Evolutionary conservation across 1,139 yeast species (phyloP).

Genomic region (Scheffersomyces segobiensis): DNA sequence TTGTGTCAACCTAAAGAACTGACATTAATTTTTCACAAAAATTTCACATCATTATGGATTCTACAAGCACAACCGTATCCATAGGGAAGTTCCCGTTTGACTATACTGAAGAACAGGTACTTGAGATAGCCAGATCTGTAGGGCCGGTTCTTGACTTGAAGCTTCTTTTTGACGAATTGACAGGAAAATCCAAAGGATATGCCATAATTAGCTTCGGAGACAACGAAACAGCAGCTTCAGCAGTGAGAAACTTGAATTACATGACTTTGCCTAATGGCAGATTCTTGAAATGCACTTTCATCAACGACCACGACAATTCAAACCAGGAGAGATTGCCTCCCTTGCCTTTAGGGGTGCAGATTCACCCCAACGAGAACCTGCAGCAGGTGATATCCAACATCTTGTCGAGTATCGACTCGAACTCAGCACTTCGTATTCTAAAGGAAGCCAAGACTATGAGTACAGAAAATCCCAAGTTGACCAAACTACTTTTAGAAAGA

Average conservation of each 20-base stretch:
- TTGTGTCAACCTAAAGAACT: not conserved
- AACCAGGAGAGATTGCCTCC: constrained; percentile 32
- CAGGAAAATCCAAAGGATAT: constrained; percentile 90
- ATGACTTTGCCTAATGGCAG: constrained; percentile 72
- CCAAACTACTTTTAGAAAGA: constrained; percentile 61
- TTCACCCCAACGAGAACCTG: constrained; percentile 53
- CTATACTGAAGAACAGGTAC: constrained; percentile 80
- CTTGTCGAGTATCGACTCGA: constrained; percentile 57
- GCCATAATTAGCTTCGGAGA: constrained; percentile 83
- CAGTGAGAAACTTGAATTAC: constrained; percentile 84
- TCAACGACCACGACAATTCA: constrained; percentile 38
- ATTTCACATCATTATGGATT: not conserved
- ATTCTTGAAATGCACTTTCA: constrained; percentile 68
- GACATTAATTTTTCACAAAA: not conserved
- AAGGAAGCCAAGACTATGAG: constrained; percentile 68
- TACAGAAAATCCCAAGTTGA: constrained; percentile 59
- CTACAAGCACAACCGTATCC: constrained; percentile 13
- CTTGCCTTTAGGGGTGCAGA: constrained; percentile 51
- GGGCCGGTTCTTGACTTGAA: constrained; percentile 84
- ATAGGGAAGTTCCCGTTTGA: constrained; percentile 20
- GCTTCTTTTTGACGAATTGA: constrained; percentile 80
- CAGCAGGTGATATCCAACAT: constrained; percentile 64
- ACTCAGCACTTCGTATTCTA: constrained; percentile 55
- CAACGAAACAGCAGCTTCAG: constrained; percentile 82
- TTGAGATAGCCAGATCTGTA: constrained; percentile 73